Evolutionary conservation across 129 eudicot genomes (phyloP).

Genomic region (Artemisia tridentata): DNA sequence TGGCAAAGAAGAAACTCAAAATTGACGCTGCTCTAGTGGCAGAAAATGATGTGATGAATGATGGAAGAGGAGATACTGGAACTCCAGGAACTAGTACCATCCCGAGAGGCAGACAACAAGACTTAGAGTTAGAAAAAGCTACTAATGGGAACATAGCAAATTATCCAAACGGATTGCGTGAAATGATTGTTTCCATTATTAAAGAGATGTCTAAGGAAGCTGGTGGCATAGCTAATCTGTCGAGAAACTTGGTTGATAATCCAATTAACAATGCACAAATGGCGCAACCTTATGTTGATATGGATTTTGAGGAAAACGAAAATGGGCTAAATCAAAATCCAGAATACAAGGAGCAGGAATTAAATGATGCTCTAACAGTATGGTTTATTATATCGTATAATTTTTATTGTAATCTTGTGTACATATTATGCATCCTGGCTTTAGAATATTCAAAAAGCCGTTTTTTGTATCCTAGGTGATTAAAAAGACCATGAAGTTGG

Average conservation of each 20-base stretch:
- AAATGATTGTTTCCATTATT: constrained; percentile 40
- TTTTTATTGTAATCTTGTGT: not conserved
- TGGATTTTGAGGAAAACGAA: constrained; percentile 34
- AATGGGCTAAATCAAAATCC: constrained; percentile 31
- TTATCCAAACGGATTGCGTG: constrained; percentile 49
- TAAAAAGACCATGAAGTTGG: constrained; percentile 70
- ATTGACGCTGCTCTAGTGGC: constrained; percentile 26
- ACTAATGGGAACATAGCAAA: constrained; percentile 10
- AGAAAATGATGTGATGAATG: constrained; percentile 38
- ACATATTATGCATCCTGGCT: not conserved
- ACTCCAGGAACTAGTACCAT: constrained; percentile 30
- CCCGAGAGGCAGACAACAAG: constrained; percentile 16
- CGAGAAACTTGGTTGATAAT: constrained; percentile 47
- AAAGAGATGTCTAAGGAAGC: constrained; percentile 41
- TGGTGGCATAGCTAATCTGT: constrained; percentile 49
- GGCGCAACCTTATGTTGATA: constrained; percentile 39
- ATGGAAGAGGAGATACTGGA: constrained; percentile 7
- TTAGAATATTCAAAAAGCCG: not conserved
- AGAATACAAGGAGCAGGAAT: constrained; percentile 54
- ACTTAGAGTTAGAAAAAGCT: not conserved
- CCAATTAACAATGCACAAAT: constrained; percentile 36
- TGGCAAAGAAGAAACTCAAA: constrained; percentile 24
- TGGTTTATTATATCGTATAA: not conserved
- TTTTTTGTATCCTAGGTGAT: constrained; percentile 44
- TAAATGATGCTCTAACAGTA: constrained; percentile 64